phyloP scores from a whole-genome alignment of 139 green algal species.

The Tetradesmus obliquus region DNA sequence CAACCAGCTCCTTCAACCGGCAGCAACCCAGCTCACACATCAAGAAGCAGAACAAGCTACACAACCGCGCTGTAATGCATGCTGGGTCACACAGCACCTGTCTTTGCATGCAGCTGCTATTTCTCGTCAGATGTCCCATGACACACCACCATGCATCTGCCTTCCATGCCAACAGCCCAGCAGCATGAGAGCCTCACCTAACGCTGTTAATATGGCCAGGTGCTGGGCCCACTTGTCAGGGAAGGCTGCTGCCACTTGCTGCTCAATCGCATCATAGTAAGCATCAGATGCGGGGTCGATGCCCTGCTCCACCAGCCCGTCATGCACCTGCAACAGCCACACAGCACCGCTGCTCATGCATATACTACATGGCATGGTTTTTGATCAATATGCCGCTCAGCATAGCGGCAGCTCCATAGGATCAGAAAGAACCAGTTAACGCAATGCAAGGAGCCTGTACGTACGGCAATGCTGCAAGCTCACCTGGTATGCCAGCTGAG shows the following conservation, averaged over 20 bases:
- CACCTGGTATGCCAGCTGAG: conserved; percentile 35
- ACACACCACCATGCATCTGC: not conserved
- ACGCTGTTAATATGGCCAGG: not conserved
- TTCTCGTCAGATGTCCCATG: not conserved
- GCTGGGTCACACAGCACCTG: not conserved
- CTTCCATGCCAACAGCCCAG: not conserved
- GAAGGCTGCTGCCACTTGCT: conserved; percentile 37
- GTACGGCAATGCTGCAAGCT: no score
- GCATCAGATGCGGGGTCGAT: conserved; percentile 45
- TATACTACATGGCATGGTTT: not conserved
- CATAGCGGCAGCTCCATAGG: not conserved
- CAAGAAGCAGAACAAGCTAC: not conserved
- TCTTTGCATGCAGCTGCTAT: no score
- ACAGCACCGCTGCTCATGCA: not conserved
- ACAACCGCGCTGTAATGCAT: not conserved
- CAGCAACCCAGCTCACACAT: not conserved
- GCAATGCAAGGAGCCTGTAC: not conserved
- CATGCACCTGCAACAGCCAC: conserved; percentile 43
- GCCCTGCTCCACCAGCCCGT: conserved; percentile 42
- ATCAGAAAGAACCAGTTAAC: not conserved
- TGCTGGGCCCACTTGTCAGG: conserved; percentile 50
- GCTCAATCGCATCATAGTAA: conserved; percentile 54
- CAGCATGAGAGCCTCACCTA: not conserved
- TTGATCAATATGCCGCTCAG: no score
- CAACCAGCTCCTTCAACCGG: not conserved